Percentiles rank a stretch among this genome's conserved stretches.
These are phyloP conservation scores for Populus tremula DNA, from an alignment of 345 rosid genomes.

Conservation along the genomic window DNA sequence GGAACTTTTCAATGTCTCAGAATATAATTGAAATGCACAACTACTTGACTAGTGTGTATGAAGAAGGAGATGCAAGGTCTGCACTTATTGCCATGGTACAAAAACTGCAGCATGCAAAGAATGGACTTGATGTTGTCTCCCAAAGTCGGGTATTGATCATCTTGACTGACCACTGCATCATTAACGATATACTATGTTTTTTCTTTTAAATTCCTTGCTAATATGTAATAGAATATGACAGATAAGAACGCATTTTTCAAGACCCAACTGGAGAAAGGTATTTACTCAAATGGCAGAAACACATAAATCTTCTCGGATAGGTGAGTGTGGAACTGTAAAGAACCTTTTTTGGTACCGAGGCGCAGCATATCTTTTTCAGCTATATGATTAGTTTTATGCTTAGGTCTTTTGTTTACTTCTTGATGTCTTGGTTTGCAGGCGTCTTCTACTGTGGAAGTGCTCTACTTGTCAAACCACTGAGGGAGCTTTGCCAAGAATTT, in stretches of 20 bases:
- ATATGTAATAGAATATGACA: constrained; percentile 20
- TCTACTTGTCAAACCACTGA: constrained; percentile 60
- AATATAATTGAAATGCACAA: constrained; percentile 95
- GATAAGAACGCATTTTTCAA: constrained; percentile 94
- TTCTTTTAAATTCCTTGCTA: neutral
- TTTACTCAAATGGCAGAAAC: constrained; percentile 53
- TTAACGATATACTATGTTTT: neutral
- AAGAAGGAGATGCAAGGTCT: constrained; percentile 96
- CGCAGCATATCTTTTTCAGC: no score
- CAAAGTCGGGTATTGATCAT: constrained; percentile 65
- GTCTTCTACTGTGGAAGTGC: constrained; percentile 96
- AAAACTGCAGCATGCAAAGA: constrained; percentile 87
- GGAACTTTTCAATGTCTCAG: constrained; percentile 31
- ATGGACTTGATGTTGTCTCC: constrained; percentile 87
- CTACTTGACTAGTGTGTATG: constrained; percentile 91
- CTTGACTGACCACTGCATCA: neutral
- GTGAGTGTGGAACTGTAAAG: constrained; percentile 21
- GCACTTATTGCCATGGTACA: constrained; percentile 94
- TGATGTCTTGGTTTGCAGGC: constrained; percentile 40
- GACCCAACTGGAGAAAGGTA: constrained; percentile 96
- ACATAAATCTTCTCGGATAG: constrained; percentile 68
- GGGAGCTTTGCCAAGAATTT: constrained; percentile 70
- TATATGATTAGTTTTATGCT: neutral
- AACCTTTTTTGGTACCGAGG: no score
- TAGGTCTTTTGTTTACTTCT: neutral